Conservation (phyloP, 352 stramenopile genomes). For the Peronospora belbahrii region DNA sequence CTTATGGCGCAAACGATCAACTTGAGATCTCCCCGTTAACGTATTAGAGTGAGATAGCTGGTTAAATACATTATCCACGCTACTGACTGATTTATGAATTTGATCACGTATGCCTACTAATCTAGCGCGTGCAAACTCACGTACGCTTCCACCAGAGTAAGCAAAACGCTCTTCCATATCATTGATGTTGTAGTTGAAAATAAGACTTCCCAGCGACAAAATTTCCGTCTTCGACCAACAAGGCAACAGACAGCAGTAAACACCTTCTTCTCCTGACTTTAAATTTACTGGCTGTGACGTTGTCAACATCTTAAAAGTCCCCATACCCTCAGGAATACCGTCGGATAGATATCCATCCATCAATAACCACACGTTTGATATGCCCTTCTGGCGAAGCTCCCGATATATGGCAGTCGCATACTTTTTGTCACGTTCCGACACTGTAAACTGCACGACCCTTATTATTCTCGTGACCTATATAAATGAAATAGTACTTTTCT, state of each 20-base stretch:
- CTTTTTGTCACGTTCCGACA: no score
- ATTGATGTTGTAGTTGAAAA: background rate
- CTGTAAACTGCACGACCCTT: no score
- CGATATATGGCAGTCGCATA: no score
- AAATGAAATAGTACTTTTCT: no score
- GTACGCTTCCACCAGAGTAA: conserved; percentile 10
- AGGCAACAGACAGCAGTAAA: conserved; percentile 9
- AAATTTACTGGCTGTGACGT: conserved; percentile 13
- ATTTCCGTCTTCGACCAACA: conserved; percentile 9
- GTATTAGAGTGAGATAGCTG: background rate
- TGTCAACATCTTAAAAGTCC: conserved; percentile 10
- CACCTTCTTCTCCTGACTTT: background rate
- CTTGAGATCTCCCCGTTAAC: conserved; percentile 3
- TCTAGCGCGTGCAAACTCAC: conserved; percentile 8
- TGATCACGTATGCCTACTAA: conserved; percentile 1
- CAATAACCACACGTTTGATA: conserved; percentile 4
- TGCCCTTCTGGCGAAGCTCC: background rate
- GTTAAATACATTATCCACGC: conserved; percentile 3
- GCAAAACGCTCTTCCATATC: conserved; percentile 10
- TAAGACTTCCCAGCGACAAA: background rate
- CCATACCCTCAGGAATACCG: background rate
- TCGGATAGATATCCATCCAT: conserved; percentile 2
- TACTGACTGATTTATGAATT: background rate
- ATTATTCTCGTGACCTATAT: no score
- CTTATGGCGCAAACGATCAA: conserved; percentile 11